Evolutionary conservation across 2,329 filamentous ascomycete genomes (phyloP).

Genomic region (Trichoderma sp.): DNA sequence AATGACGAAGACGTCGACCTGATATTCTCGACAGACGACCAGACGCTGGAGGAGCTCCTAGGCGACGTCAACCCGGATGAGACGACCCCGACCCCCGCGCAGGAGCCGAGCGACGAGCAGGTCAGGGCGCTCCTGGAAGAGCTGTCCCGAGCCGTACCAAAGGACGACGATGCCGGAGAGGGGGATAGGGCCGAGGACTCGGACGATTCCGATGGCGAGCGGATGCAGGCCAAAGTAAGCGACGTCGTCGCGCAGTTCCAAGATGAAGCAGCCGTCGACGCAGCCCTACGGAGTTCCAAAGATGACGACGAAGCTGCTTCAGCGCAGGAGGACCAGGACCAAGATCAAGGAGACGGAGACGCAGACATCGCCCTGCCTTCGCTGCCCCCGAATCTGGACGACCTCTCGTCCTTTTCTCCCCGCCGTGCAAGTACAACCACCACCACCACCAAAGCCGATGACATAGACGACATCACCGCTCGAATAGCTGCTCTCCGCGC

Average conservation of each 20-base stretch:
- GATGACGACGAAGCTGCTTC: conserved; percentile 4
- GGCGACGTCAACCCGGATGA: conserved; percentile 46
- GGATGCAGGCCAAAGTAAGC: conserved; percentile 50
- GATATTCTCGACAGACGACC: conserved; percentile 53
- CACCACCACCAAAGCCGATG: conserved; percentile 31
- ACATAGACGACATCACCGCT: conserved; percentile 50
- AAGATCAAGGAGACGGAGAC: background rate
- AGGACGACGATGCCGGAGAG: conserved; percentile 28
- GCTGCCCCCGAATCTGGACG: conserved; percentile 49
- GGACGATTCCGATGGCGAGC: conserved; percentile 55
- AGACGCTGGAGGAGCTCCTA: conserved; percentile 56
- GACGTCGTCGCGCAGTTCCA: conserved; percentile 50
- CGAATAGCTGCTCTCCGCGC: conserved; percentile 57
- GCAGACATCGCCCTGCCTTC: conserved; percentile 48
- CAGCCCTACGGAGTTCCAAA: conserved; percentile 23
- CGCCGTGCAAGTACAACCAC: conserved; percentile 27
- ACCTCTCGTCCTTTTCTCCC: conserved; percentile 38
- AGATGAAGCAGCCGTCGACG: conserved; percentile 50
- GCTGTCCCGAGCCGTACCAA: conserved; percentile 40
- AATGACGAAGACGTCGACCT: conserved; percentile 44
- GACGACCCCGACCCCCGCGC: conserved; percentile 17
- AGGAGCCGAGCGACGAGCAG: conserved; percentile 38
- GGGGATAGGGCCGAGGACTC: conserved; percentile 33
- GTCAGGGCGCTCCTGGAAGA: conserved; percentile 45
- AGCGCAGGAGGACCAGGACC: background rate